Conservation (phyloP, 2,329 filamentous ascomycete genomes). For the Botryotinia calthae region DNA sequence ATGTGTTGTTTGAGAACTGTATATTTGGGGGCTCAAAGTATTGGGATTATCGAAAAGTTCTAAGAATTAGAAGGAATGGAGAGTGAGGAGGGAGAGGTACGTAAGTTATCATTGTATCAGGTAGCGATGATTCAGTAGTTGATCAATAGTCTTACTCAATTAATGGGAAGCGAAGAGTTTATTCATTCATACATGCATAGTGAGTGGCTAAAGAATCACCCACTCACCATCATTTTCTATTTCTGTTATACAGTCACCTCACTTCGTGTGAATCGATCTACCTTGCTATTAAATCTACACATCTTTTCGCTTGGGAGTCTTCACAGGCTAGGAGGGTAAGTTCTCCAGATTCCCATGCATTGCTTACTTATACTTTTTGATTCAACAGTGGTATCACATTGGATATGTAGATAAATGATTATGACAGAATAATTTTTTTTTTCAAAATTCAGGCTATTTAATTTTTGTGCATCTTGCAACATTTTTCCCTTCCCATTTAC, state of each 20-base stretch:
- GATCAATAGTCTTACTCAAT: background rate
- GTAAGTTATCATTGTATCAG: background rate
- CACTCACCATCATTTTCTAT: background rate
- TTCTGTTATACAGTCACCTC: background rate
- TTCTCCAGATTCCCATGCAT: background rate
- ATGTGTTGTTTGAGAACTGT: background rate
- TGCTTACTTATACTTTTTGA: no score
- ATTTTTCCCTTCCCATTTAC: background rate
- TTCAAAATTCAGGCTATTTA: background rate
- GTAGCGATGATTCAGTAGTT: background rate
- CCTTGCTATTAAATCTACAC: background rate
- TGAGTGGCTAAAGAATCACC: background rate
- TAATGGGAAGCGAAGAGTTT: background rate
- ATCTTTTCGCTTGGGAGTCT: background rate
- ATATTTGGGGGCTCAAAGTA: background rate
- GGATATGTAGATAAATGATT: no score
- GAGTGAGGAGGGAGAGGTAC: background rate
- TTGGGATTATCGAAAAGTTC: background rate
- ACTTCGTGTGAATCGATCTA: background rate
- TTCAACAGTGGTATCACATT: background rate
- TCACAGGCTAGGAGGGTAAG: background rate
- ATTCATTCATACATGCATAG: background rate
- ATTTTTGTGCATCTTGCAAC: no score
- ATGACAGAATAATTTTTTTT: no score
- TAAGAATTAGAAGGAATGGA: background rate